phyloP scores from a whole-genome alignment of 768 basidiomycete species.

The Rhodotorula taiwanensis region DNA sequence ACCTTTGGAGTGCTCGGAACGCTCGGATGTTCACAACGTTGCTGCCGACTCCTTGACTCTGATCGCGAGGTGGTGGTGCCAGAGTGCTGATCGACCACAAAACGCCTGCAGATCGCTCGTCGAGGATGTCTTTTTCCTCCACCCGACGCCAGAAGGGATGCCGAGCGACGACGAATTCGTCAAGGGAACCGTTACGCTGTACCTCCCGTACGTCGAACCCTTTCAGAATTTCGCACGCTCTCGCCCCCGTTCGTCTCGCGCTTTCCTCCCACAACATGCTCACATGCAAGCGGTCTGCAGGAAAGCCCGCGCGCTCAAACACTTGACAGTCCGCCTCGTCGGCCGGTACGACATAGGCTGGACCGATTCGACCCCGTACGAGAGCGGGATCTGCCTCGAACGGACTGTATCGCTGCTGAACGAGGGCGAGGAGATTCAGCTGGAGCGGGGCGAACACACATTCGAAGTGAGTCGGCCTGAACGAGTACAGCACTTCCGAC shows the following conservation, averaged over 20 bases:
- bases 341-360: slow-evolving; percentile 29
- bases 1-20: background rate
- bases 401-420: slow-evolving; percentile 19
- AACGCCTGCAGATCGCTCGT: slow-evolving; percentile 9
- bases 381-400: slow-evolving; percentile 19
- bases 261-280: too few species aligned
- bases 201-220: slow-evolving; percentile 12
- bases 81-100: too few species aligned
- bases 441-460: slow-evolving; percentile 31
- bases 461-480: slow-evolving; percentile 24
- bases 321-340: slow-evolving; percentile 28
- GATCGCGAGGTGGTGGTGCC: too few species aligned
- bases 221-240: background rate
- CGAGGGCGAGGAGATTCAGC: slow-evolving; percentile 10
- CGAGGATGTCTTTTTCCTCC: slow-evolving; percentile 33
- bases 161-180: slow-evolving; percentile 25
- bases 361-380: slow-evolving; percentile 26
- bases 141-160: slow-evolving; percentile 9
- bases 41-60: too few species aligned
- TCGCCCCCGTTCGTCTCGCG: too few species aligned
- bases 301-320: slow-evolving; percentile 25
- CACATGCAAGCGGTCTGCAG: background rate
- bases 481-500: too few species aligned
- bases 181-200: slow-evolving; percentile 27
- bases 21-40: too few species aligned